phyloP scores from a whole-genome alignment of 2,329 filamentous ascomycete genomes.

The Alternaria gaisen region DNA sequence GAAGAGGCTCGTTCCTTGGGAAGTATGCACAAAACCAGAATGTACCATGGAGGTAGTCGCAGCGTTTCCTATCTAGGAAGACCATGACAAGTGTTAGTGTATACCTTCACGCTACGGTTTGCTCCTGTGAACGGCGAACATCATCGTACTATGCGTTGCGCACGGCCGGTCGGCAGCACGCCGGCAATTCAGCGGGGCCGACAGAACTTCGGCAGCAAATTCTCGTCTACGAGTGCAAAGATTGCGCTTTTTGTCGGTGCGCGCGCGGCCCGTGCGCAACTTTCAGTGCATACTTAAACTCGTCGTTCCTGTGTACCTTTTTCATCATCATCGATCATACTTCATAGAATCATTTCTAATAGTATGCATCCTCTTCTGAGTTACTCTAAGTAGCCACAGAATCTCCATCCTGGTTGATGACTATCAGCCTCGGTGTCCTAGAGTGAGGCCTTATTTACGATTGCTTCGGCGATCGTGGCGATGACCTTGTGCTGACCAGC shows the following conservation, averaged over 20 bases:
- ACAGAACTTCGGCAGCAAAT: not conserved
- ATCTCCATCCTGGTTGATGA: conserved; percentile 92
- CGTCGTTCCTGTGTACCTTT: too few species aligned
- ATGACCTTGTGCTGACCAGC: conserved; percentile 87
- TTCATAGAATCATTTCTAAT: conserved; percentile 73
- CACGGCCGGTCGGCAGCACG: not conserved
- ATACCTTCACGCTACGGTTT: not conserved
- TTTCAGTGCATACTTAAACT: not conserved
- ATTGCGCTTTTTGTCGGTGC: conserved; percentile 1
- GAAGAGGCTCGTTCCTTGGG: too few species aligned
- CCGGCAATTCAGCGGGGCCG: not conserved
- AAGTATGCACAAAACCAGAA: not conserved
- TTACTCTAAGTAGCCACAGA: conserved; percentile 93
- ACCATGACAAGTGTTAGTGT: not conserved
- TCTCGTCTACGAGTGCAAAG: not conserved
- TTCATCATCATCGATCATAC: too few species aligned
- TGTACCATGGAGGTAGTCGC: not conserved
- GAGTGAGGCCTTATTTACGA: conserved; percentile 77
- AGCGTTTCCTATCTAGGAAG: not conserved
- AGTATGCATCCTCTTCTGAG: conserved; percentile 93
- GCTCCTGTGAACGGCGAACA: not conserved
- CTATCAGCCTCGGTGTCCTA: conserved; percentile 80
- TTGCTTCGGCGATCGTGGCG: conserved; percentile 86
- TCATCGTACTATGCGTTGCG: conserved; percentile 1
- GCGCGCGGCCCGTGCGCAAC: not conserved